Evolutionary conservation across 176 grass and related monocot species (phyloP).

Genomic region (Oryza glaberrima): DNA sequence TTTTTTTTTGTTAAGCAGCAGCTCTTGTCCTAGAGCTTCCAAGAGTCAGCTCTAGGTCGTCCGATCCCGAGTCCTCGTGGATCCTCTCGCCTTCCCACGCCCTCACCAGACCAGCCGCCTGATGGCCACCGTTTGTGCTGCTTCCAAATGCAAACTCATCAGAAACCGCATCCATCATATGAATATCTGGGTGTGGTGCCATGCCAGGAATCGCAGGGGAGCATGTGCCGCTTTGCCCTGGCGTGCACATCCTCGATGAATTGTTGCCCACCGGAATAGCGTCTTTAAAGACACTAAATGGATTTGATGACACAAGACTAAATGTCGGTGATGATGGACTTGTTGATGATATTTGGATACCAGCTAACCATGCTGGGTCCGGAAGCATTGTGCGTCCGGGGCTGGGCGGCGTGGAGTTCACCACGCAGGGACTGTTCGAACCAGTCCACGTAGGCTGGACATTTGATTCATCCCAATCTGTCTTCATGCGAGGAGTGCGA

Average conservation of each 20-base stretch:
- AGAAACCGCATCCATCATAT: slow-evolving; percentile 52
- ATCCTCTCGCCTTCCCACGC: slow-evolving; percentile 96
- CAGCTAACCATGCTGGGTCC: slow-evolving; percentile 75
- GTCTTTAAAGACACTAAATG: slow-evolving; percentile 72
- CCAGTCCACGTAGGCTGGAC: slow-evolving; percentile 66
- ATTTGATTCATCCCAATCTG: slow-evolving; percentile 55
- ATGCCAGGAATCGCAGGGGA: slow-evolving; percentile 59
- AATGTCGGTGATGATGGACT: slow-evolving; percentile 77
- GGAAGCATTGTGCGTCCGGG: slow-evolving; percentile 44
- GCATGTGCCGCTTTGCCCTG: slow-evolving; percentile 82
- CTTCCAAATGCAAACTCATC: slow-evolving; percentile 95
- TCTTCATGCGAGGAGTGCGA: slow-evolving; percentile 59
- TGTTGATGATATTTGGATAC: slow-evolving; percentile 67
- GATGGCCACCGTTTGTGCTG: slow-evolving; percentile 47
- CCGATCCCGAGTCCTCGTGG: slow-evolving; percentile 78
- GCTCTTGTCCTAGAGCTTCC: slow-evolving; percentile 56
- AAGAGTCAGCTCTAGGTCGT: slow-evolving; percentile 91
- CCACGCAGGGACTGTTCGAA: slow-evolving; percentile 58
- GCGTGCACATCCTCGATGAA: slow-evolving; percentile 66
- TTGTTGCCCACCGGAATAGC: slow-evolving; percentile 25
- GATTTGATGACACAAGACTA: slow-evolving; percentile 80
- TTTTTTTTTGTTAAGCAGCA: slow-evolving; percentile 26
- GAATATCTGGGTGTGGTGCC: slow-evolving; percentile 46
- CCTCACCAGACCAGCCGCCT: slow-evolving; percentile 50
- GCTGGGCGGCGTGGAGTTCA: slow-evolving; percentile 76